Evolutionary conservation across 2,329 filamentous ascomycete species (phyloP), one percentile per base, ranked within the genome.

Genomic region (Zymoseptoria pseudotritici): DNA sequence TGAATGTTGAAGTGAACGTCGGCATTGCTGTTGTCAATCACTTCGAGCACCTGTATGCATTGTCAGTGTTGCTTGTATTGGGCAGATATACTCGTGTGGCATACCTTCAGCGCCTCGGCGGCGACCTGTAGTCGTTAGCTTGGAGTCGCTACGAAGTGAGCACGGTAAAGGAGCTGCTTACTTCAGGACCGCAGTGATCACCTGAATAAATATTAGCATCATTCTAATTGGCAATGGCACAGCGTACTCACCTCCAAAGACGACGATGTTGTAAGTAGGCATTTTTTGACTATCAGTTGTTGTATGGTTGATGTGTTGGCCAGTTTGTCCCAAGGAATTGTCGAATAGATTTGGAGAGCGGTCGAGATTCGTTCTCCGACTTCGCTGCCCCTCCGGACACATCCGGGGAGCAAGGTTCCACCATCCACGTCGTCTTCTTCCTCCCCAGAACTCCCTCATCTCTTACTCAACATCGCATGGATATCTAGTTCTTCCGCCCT

Each of bases 101-200:
- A 67, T 79, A 92, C 90, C 84, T 96, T 96, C 71, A 96, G 78
- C 62, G 85, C 91, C 79, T 96, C 91, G 65, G 85, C 84, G 60
- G 91, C 86, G 65, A 96, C 90, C 89, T 90, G 59, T 22, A 46
- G 36, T 22, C 7, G 50, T 54, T 54, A 62, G 31, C 54, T 57
- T 66, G 11, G 64, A 59, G 54, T 56, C 57, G 55, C 58, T 51
- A 26, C 29, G 20, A 53, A 13, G 36, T 46, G 11, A n/a, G 13
- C 4, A 22, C 21, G 21, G 21, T 42, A 20, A 50, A 24, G 36
- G 49, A 36, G 29, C n/a, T 64, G 71, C 83, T 69, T 76, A 91
- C 89, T 85, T 95, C 90, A 1, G 90, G 90, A 74, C 90, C 90
- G 71, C 87, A 90, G 76, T 94, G 89, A 79, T 95, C 91, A 71